Conservation (phyloP, 169 alveolate genomes). For the Amoebophrya sp. region DNA sequence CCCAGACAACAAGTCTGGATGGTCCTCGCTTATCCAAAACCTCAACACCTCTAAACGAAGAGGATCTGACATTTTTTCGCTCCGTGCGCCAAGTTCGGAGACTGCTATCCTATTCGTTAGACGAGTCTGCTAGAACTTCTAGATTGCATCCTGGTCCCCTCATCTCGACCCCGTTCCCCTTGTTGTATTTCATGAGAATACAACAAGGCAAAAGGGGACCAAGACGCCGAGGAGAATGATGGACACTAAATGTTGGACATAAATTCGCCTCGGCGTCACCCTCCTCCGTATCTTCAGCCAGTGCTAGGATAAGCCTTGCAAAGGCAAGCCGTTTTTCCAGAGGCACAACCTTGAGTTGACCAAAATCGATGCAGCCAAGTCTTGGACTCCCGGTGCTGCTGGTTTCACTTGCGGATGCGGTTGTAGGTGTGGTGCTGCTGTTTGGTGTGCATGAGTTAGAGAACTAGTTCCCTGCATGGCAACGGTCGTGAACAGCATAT, state of each 20-base stretch:
- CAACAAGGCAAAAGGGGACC: too few relatives aligned
- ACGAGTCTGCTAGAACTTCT: too few relatives aligned
- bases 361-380: slow-evolving; percentile 13
- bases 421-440: too few relatives aligned
- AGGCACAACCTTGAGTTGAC: not conserved
- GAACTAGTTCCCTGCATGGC: too few relatives aligned
- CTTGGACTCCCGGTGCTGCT: too few relatives aligned
- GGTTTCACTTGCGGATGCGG: not conserved
- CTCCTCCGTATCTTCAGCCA: not conserved
- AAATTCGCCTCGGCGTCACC: not conserved
- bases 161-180: too few relatives aligned
- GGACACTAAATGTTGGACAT: too few relatives aligned
- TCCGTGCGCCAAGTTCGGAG: not conserved
- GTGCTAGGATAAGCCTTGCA: not conserved
- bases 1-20: not conserved
- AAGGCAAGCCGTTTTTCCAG: not conserved
- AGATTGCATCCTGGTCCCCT: too few relatives aligned
- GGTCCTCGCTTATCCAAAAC: not conserved
- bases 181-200: too few relatives aligned
- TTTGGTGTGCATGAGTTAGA: too few relatives aligned
- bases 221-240: too few relatives aligned
- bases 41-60: not conserved
- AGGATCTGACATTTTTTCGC: not conserved
- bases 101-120: not conserved
- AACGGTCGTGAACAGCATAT: too few relatives aligned